Percentiles rank a stretch among this genome's conserved stretches.
Conservation (phyloP, 2,329 filamentous ascomycete species). For the Escovopsis sp. region DNA sequence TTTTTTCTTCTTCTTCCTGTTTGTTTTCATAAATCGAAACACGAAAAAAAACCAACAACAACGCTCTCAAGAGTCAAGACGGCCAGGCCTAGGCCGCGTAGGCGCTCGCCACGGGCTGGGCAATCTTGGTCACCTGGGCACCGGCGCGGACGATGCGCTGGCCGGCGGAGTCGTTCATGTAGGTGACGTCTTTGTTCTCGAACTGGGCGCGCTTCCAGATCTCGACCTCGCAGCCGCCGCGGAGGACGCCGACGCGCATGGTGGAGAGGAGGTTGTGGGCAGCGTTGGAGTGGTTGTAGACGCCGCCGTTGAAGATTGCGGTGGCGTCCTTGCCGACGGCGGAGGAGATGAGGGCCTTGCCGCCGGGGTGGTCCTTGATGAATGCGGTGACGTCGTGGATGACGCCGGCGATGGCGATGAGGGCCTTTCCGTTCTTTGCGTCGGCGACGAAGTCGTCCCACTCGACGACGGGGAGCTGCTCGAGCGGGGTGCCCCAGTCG, state of each 20-base stretch:
- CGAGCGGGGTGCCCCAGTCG: slow-evolving; percentile 75
- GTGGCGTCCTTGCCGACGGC: slow-evolving; percentile 80
- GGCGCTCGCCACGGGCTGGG: slow-evolving; percentile 65
- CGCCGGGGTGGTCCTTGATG: slow-evolving; percentile 82
- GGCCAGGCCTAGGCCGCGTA: slow-evolving; percentile 51
- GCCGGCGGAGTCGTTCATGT: slow-evolving; percentile 67
- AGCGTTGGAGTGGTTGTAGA: slow-evolving; percentile 81
- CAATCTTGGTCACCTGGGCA: slow-evolving; percentile 69
- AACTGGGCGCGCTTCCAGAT: slow-evolving; percentile 82
- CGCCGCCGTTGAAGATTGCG: slow-evolving; percentile 82
- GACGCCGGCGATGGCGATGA: slow-evolving; percentile 67
- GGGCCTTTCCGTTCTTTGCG: slow-evolving; percentile 59
- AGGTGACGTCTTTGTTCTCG: slow-evolving; percentile 69
- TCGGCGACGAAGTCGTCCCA: slow-evolving; percentile 78
- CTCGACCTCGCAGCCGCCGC: slow-evolving; percentile 77
- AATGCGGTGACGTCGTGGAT: slow-evolving; percentile 76
- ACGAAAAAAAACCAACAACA: not conserved
- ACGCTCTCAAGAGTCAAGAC: too few relatives aligned
- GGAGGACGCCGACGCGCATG: slow-evolving; percentile 77
- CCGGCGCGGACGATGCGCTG: slow-evolving; percentile 77
- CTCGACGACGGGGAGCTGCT: slow-evolving; percentile 70
- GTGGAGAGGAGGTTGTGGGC: slow-evolving; percentile 80
- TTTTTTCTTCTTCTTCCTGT: not conserved
- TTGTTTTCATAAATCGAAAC: not conserved
- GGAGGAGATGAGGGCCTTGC: slow-evolving; percentile 70